Base-by-base conservation (phyloP, 306 rosid species). In the Citrullus amarus region DNA sequence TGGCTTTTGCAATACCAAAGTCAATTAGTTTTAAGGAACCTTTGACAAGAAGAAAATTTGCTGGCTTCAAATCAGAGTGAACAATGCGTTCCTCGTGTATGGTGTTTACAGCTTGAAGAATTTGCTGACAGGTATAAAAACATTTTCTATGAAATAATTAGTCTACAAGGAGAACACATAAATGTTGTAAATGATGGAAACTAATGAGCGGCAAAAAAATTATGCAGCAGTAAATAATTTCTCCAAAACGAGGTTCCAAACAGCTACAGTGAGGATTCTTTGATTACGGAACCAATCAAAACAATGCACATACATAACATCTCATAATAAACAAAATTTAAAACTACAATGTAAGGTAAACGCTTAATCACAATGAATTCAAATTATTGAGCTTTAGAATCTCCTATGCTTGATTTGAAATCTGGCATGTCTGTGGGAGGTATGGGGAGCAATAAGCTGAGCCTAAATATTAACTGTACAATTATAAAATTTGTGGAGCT, bases 41-140 rank as follows among this genome's bases (percentile, higher is more conserved):
- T 85, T 88, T 92, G 79, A 95, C 97, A 54, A 95, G 96, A 77
- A 95, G 97, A 81, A 92, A 95, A 82, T 95, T 92, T 48, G 97
- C 97, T 56, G 99, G 99, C 92, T 95, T 95, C 85, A 95, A 81
- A 85, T 95, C 99, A 55, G 99, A 95, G 82, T 95, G 99, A 79
- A 92, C 97, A 55, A 95, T 92, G 38, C 97, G 97, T 63, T 95
- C 96, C 83, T 92, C 96, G 9, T 95, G 97, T 83, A 95, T 95
- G 11, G 97, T 95, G 86, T 89, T 95, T 65, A 95, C 97, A 17
- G 97, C 97, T 68, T 81, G 88, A 83, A 95, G 97, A 83, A 95
- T 91, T 92, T 95, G 99, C 99, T 95, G 92, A 83, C 65, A 85
- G 54, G 56, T 76, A 56, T n/a, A n/a, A 58, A 85, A 43, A 72